phyloP scores from a whole-genome alignment of 1,284 basidiomycete genomes.

The Schizophyllum commune region DNA sequence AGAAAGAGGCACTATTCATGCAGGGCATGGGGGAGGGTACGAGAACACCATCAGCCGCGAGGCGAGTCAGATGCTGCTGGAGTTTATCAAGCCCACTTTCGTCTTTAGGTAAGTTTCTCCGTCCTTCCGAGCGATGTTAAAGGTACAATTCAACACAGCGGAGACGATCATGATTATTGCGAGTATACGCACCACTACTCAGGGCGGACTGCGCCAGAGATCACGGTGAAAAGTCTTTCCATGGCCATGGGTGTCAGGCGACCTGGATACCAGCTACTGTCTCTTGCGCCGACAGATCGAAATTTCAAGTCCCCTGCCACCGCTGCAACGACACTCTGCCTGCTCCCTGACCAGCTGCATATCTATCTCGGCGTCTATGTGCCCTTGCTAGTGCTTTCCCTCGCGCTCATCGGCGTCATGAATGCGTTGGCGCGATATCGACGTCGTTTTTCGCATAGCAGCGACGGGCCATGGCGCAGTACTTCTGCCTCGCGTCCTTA shows the following conservation, averaged over 20 bases:
- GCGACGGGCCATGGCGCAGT: too few species aligned
- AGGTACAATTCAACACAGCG: constrained; percentile 34
- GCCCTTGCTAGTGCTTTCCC: background rate
- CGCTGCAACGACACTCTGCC: constrained; percentile 50
- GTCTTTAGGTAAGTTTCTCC: constrained; percentile 57
- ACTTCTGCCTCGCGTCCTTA: background rate
- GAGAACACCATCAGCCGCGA: constrained; percentile 76
- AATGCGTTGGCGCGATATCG: background rate
- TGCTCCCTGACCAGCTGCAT: constrained; percentile 59
- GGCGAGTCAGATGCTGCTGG: constrained; percentile 63
- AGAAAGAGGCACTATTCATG: constrained; percentile 63
- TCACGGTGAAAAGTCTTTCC: constrained; percentile 82
- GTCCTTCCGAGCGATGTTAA: too few species aligned
- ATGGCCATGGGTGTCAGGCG: constrained; percentile 68
- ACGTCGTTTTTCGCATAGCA: background rate
- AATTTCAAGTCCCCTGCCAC: constrained; percentile 20
- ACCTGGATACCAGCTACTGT: constrained; percentile 84
- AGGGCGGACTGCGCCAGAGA: constrained; percentile 39
- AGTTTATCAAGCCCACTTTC: constrained; percentile 52
- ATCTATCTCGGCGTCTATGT: constrained; percentile 53
- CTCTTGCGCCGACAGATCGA: constrained; percentile 38
- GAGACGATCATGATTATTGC: constrained; percentile 88
- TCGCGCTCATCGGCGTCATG: constrained; percentile 1
- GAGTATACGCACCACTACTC: constrained; percentile 50
- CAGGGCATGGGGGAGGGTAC: constrained; percentile 76